Evolutionary conservation across 306 rosid genomes (phyloP), one percentile per base, ranked within the genome.

Genomic region (Castanospermum australe): DNA sequence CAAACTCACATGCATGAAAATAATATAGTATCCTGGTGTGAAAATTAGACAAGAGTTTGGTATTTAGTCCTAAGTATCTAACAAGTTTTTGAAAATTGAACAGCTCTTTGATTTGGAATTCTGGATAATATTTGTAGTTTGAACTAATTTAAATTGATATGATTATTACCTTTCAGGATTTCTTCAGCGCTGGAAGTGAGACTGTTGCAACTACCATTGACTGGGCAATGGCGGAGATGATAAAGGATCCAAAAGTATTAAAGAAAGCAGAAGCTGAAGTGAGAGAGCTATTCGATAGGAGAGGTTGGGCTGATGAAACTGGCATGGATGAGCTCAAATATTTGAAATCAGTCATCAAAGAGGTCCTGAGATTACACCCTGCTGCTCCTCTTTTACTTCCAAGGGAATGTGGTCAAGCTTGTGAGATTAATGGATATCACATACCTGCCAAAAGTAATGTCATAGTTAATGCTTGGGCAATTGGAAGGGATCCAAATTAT

Each of bases 341-440:
- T 62, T 33, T 84, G 74, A 73, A 86, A 55, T 33, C 45, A 28
- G 78, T 84, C 0, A 30, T 87, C 44, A 78, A 87, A 63, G 86
- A 87, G 50, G 64, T 67, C 0, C 8, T 78, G 1, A 74, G 82
- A n/a, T 47, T 81, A 35, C 90, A 78, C 80, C 86, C 86, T 68
- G 41, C 80, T 0, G 67, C 11, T n/a, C 71, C 85, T 13, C 45
- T 84, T 13, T 35, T 84, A 3, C 6, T 87, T 14, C 83, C 82
- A 17, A 71, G 81, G 59, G 77, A 47, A 8, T 56, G 74, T 11
- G 66, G 17, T 17, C 44, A 81, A 70, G 71, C 15, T 11, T 75
- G 83, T 72, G 71, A 61, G 28, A 61, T 87, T 4, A 2, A 47
- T 18, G 88, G 86, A 1, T 81, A 68, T 60, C 21, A 50, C 18